Conservation (phyloP, 129 eudicot species). For the Centaurea solstitialis region DNA sequence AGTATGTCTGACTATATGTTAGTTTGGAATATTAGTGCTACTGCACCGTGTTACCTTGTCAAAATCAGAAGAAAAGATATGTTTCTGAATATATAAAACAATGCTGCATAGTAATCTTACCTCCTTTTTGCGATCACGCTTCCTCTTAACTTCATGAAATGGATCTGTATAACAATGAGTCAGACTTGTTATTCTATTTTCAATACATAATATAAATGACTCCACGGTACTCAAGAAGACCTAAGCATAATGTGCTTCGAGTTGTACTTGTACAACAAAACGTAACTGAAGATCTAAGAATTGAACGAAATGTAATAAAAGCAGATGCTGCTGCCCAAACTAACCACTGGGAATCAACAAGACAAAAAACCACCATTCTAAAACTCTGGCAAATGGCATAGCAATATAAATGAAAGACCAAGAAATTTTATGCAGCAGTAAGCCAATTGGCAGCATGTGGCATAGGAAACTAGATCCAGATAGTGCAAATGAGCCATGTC, state of each 20-base stretch:
- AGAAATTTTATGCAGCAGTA: neutral
- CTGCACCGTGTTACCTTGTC: neutral
- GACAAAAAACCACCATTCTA: neutral
- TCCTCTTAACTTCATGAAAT: slow-evolving; percentile 89
- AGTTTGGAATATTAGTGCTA: neutral
- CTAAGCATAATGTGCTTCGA: neutral
- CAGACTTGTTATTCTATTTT: slow-evolving; percentile 12
- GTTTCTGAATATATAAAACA: neutral
- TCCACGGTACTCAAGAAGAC: neutral
- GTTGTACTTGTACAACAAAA: neutral
- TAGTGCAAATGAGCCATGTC: neutral
- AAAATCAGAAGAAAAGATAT: neutral
- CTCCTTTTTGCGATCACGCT: slow-evolving; percentile 75
- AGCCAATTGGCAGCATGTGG: neutral
- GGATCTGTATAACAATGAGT: slow-evolving; percentile 54
- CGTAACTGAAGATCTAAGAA: neutral
- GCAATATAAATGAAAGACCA: neutral
- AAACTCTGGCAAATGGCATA: neutral
- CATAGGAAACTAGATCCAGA: neutral
- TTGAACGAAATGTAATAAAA: neutral
- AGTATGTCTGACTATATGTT: neutral
- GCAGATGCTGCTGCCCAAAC: neutral
- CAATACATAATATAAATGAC: neutral
- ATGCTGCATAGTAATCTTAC: slow-evolving; percentile 33
- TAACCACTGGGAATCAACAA: neutral